phyloP scores from a whole-genome alignment of 352 stramenopile species.

The Pythium inflatum region DNA sequence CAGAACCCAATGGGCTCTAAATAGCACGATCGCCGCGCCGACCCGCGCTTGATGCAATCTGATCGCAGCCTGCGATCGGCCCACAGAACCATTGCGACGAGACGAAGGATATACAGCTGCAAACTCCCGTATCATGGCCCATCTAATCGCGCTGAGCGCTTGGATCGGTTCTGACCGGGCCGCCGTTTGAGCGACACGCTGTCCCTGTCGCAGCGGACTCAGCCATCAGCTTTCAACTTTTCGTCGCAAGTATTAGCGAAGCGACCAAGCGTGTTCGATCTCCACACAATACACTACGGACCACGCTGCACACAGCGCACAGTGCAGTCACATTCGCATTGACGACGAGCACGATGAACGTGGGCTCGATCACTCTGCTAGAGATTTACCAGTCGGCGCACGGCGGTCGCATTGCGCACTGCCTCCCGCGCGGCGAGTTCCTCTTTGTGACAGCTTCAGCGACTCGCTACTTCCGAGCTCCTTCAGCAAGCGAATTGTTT shows the following conservation, averaged over 20 bases:
- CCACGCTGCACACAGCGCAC: neutral
- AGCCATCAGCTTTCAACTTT: conserved; percentile 1
- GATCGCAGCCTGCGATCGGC: no score
- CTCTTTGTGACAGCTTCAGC: conserved; percentile 64
- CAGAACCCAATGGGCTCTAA: neutral
- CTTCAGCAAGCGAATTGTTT: conserved; percentile 52
- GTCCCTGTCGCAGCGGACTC: conserved; percentile 10
- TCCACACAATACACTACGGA: conserved; percentile 3
- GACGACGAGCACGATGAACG: conserved; percentile 29
- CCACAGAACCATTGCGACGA: no score
- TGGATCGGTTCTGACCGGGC: conserved; percentile 25
- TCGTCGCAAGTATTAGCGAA: neutral
- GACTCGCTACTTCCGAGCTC: conserved; percentile 41
- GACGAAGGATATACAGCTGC: no score
- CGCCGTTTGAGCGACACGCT: neutral
- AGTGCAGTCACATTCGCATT: no score
- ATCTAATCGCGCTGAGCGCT: conserved; percentile 16
- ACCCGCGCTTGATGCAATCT: no score
- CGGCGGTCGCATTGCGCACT: conserved; percentile 65
- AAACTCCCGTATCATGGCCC: no score
- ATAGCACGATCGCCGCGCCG: no score
- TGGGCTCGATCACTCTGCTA: conserved; percentile 64
- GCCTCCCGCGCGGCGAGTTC: conserved; percentile 73
- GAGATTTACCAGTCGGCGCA: conserved; percentile 59
- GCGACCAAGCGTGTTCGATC: neutral